These are phyloP conservation scores for Schizophyllum commune DNA, from an alignment of 1,284 basidiomycete genomes.

Conservation along the genomic window DNA sequence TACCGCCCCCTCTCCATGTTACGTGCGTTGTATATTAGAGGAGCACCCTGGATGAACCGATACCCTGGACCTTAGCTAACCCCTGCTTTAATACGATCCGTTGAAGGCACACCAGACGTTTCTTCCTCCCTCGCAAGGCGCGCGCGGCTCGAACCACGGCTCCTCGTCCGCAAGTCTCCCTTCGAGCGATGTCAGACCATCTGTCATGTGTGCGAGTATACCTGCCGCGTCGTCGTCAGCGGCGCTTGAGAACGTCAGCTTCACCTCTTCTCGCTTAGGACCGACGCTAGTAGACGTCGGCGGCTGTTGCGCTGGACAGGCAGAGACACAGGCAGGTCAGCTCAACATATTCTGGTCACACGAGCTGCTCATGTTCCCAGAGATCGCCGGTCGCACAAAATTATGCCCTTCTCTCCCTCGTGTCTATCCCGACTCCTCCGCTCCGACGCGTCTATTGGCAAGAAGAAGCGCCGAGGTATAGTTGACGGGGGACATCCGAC, in stretches of 20 bases:
- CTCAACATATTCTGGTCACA: too few relatives aligned
- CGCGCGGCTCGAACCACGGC: too few relatives aligned
- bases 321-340: too few relatives aligned
- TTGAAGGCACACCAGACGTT: not conserved
- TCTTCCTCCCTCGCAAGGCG: not conserved
- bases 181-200: not conserved
- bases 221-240: too few relatives aligned
- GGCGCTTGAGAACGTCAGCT: too few relatives aligned
- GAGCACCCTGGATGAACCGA: not conserved
- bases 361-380: too few relatives aligned
- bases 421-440: not conserved
- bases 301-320: too few relatives aligned
- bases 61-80: not conserved
- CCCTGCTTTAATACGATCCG: not conserved
- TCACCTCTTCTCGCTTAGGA: too few relatives aligned
- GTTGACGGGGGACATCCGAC: not conserved
- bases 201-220: too few relatives aligned
- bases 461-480: not conserved
- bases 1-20: not conserved
- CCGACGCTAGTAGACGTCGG: too few relatives aligned
- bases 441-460: not conserved
- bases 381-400: too few relatives aligned
- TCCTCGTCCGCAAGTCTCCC: not conserved
- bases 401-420: too few relatives aligned
- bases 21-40: not conserved